Percentiles rank a stretch among this genome's conserved stretches.
These are phyloP conservation scores for Collybia mongolica DNA, from an alignment of 768 basidiomycete genomes.

Conservation along the genomic window DNA sequence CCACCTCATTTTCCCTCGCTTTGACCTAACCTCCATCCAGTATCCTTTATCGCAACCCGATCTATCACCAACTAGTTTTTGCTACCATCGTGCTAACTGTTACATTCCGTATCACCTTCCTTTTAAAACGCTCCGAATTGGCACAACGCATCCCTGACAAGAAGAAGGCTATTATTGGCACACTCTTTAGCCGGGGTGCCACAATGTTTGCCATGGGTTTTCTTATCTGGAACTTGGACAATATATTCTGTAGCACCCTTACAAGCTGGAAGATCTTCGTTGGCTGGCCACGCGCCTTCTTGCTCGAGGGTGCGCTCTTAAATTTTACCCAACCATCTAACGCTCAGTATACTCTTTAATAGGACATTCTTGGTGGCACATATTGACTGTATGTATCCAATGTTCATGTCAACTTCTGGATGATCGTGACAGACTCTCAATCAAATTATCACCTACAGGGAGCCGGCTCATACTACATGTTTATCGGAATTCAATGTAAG, in stretches of 20 bases:
- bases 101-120: conserved; percentile 47
- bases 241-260: conserved; percentile 63
- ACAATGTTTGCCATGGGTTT: conserved; percentile 63
- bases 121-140: conserved; percentile 44
- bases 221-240: conserved; percentile 79
- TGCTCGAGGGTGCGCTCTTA: conserved; percentile 53
- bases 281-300: conserved; percentile 66
- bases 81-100: conserved; percentile 52
- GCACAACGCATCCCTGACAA: conserved; percentile 39
- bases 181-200: conserved; percentile 52
- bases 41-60: conserved; percentile 65
- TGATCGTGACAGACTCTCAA: too few relatives aligned
- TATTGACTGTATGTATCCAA: conserved; percentile 50
- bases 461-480: conserved; percentile 50
- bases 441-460: conserved; percentile 29
- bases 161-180: conserved; percentile 37
- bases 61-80: conserved; percentile 80
- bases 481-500: conserved; percentile 52
- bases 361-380: conserved; percentile 79
- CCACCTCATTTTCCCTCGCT: neutral
- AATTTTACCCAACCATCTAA: neutral
- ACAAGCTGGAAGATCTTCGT: conserved; percentile 53
- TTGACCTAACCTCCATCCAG: conserved; percentile 30
- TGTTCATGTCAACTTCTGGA: neutral
- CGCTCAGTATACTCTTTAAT: neutral